phyloP scores from a whole-genome alignment of 257 asterid species.

The Fraxinus americana region DNA sequence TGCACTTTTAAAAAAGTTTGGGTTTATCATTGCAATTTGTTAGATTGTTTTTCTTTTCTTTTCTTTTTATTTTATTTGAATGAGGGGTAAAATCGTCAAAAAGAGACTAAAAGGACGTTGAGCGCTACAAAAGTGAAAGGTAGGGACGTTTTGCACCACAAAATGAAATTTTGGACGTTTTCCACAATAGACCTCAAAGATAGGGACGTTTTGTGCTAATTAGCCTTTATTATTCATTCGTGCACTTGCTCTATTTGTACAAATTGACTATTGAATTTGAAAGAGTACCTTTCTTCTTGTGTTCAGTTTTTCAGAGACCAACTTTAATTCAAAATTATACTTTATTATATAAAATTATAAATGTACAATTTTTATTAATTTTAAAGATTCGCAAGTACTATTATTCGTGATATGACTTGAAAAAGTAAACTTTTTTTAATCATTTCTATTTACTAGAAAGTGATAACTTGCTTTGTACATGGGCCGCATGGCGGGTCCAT shows the following conservation, averaged over 20 bases:
- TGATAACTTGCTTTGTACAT: neutral
- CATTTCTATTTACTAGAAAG: neutral
- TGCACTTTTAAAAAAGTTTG: too few relatives aligned
- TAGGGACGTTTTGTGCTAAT: too few relatives aligned
- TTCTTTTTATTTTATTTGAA: too few relatives aligned
- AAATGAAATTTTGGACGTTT: too few relatives aligned
- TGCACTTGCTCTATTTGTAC: neutral
- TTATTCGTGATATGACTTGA: neutral
- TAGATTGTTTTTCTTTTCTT: too few relatives aligned
- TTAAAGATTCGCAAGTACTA: neutral
- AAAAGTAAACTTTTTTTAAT: neutral
- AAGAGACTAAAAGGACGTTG: too few relatives aligned
- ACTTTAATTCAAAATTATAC: conserved; percentile 2
- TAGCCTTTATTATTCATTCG: neutral
- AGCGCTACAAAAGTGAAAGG: too few relatives aligned
- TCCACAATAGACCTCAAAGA: too few relatives aligned
- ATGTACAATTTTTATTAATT: neutral
- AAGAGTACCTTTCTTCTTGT: neutral
- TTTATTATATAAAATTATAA: neutral
- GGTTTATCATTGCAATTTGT: too few relatives aligned
- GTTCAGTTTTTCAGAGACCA: neutral
- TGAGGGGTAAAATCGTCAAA: too few relatives aligned
- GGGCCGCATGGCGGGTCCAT: neutral
- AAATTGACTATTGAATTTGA: neutral
- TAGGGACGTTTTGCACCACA: too few relatives aligned